Base-by-base conservation (phyloP, 192 early-diverging fungal genomes). In the Gigaspora rosea region DNA sequence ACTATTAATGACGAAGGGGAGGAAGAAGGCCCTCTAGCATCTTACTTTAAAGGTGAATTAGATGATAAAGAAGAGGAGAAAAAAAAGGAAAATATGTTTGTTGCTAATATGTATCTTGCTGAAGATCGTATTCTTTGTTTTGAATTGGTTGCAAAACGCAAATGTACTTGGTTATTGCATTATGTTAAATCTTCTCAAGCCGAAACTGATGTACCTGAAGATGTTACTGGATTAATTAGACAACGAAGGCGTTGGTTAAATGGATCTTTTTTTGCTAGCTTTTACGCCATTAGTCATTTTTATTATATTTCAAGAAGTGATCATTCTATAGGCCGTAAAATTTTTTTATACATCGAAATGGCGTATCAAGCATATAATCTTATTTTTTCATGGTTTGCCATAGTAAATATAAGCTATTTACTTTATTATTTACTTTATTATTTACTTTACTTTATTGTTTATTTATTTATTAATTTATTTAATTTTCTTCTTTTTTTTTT, bases 161-260 rank as follows among this genome's bases (percentile, higher is more conserved):
- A 85, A 49, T 75, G 82, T 52, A 80, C 86, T 46, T 95, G 93
- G 92, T 75, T 90, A 9, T 84, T 95, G n/a, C 91, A 91, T 49
- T 95, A 94, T 81, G 91, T 91, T 51, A 86, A 85, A 32, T 80
- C 80, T 10, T 89, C 94, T 8, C 85, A 86, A 76, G 94, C 91
- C 79, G 94, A 94, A 67, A 95, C 94, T 5, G 94, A 95, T 89
- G 94, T 94, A 20, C 94, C 94, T 5, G 83, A 88, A 49, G 75
- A 82, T 2, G 85, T 94, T 32, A 89, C 92, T 46, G 97, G 98
- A 83, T 92, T 98, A 64, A 96, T 99, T 69, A 95, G 94, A 36
- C 97, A 99, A 86, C 90, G 97, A 77, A 90, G 97, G 61, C 91
- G 97, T 83, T 99, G 97, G 97, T 90, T 94, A 72, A 95, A 96